A percentile compares a stretch with the other conserved stretches of the same genome.
phyloP scores from a whole-genome alignment of 331 rosid genomes.

The Phaseolus coccineus region DNA sequence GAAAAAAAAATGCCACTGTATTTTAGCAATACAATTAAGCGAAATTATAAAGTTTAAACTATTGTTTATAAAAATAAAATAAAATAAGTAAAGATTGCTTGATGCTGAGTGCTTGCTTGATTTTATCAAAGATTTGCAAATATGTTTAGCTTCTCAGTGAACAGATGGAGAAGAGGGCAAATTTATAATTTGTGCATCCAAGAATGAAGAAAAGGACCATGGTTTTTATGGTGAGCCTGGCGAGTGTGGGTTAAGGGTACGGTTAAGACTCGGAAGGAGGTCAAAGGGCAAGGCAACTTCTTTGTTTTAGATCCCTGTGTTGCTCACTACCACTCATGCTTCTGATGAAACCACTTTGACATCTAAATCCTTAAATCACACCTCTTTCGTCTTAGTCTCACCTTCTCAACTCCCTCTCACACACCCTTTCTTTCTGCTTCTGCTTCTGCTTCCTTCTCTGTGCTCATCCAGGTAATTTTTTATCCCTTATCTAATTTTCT shows the following conservation, averaged over 20 bases:
- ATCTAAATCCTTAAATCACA: slow-evolving; percentile 34
- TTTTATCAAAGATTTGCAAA: neutral
- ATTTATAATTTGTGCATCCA: neutral
- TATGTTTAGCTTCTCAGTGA: neutral
- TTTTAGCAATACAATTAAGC: too few relatives aligned
- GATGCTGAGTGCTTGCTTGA: neutral
- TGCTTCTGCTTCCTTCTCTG: neutral
- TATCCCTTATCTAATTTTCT: neutral
- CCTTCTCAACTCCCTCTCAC: neutral
- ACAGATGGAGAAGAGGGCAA: too few relatives aligned
- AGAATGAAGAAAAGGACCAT: slow-evolving; percentile 9
- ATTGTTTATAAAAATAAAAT: neutral
- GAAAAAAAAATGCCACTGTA: too few relatives aligned
- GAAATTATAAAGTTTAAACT: too few relatives aligned
- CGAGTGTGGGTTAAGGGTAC: slow-evolving; percentile 3
- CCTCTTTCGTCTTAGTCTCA: slow-evolving; percentile 28
- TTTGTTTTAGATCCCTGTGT: slow-evolving; percentile 38
- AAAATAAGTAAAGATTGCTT: neutral
- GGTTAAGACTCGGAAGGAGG: neutral
- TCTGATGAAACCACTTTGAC: neutral
- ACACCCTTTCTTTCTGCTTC: neutral
- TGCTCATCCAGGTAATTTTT: slow-evolving; percentile 48
- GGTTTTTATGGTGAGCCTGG: neutral
- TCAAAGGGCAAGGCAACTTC: slow-evolving; percentile 28
- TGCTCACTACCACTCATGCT: neutral